phyloP scores from a whole-genome alignment of 2,329 filamentous ascomycete species.

The Mollisiaceae sp. region DNA sequence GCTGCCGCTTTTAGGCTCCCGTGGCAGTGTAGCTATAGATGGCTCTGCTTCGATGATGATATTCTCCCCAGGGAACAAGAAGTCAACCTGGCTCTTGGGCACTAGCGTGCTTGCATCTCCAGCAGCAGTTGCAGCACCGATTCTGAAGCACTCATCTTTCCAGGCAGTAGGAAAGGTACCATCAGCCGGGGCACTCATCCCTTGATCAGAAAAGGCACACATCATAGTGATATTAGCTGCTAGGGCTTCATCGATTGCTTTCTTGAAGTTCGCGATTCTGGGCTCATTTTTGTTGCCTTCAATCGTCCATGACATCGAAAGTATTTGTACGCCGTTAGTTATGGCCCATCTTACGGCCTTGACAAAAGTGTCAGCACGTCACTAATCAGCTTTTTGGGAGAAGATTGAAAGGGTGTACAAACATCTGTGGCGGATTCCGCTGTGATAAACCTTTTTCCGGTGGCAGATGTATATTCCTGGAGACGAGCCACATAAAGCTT shows the following conservation, averaged over 20 bases:
- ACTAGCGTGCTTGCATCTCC: constrained; percentile 33
- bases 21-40: constrained; percentile 16
- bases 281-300: constrained; percentile 20
- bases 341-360: constrained; percentile 44
- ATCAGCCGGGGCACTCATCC: constrained; percentile 19
- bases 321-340: constrained; percentile 42
- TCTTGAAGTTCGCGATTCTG: constrained; percentile 35
- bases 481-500: constrained; percentile 35
- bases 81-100: constrained; percentile 38
- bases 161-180: constrained; percentile 27
- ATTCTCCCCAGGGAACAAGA: constrained; percentile 36
- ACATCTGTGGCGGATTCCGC: constrained; percentile 40
- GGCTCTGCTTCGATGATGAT: constrained; percentile 15
- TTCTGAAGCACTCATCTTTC: constrained; percentile 38
- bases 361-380: not conserved
- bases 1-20: constrained; percentile 28
- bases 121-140: constrained; percentile 33
- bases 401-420: not conserved
- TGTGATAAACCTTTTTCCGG: constrained; percentile 30
- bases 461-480: constrained; percentile 23
- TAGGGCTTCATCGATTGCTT: constrained; percentile 40
- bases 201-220: constrained; percentile 45
- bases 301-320: constrained; percentile 49
- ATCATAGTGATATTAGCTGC: constrained; percentile 46
- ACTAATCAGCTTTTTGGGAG: constrained; percentile 6